Evolutionary conservation across 2,329 filamentous ascomycete genomes (phyloP).

Genomic region (Alternaria viburni): DNA sequence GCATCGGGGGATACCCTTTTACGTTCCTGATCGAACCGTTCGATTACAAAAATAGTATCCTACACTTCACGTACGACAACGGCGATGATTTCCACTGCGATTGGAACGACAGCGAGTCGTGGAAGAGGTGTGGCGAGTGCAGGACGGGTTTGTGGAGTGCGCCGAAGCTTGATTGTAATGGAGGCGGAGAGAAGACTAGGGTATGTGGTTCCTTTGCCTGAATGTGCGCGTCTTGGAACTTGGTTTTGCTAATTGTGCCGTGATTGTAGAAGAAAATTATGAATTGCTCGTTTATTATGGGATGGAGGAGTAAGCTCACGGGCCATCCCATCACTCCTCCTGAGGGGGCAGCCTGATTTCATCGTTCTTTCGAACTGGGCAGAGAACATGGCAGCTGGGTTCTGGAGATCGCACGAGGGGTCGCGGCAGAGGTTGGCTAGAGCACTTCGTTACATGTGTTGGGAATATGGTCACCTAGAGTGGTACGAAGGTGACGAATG

Average conservation of each 20-base stretch:
- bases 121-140: conserved; percentile 27
- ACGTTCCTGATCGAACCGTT: conserved; percentile 10
- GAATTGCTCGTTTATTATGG: conserved; percentile 21
- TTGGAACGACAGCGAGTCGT: conserved; percentile 21
- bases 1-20: conserved; percentile 1
- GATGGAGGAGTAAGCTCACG: conserved; percentile 3
- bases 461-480: too few species aligned
- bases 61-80: conserved; percentile 14
- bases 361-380: background rate
- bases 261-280: conserved; percentile 10
- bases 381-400: background rate
- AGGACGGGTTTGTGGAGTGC: conserved; percentile 12
- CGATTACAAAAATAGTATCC: background rate
- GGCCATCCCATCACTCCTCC: background rate
- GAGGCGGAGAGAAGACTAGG: background rate
- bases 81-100: conserved; percentile 4
- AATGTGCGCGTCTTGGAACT: background rate
- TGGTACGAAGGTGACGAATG: background rate
- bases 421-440: background rate
- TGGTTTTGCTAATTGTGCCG: background rate
- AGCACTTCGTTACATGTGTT: background rate
- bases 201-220: background rate
- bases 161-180: background rate
- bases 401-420: background rate
- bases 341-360: background rate